A percentile compares a stretch with the other conserved stretches of the same genome.
Conservation (phyloP, 2,329 filamentous ascomycete genomes). For the Fusarium keratoplasticum region DNA sequence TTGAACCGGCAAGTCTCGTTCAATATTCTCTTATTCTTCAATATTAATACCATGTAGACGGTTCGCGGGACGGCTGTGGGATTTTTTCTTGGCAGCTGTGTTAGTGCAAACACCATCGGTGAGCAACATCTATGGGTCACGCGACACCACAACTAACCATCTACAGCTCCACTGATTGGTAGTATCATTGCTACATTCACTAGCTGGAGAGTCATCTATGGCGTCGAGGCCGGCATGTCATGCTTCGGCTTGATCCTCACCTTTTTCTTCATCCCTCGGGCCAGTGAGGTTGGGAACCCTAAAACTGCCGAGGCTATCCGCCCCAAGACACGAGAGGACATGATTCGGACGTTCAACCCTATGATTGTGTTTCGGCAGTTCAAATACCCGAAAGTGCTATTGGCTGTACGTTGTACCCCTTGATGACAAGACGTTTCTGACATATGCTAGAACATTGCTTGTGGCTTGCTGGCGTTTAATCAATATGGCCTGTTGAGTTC, state of each 20-base stretch:
- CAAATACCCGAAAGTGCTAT: conserved; percentile 35
- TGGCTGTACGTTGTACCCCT: conserved; percentile 24
- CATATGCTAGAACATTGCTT: conserved; percentile 35
- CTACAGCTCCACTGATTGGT: conserved; percentile 37
- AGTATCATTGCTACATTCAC: conserved; percentile 45
- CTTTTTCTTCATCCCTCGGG: conserved; percentile 40
- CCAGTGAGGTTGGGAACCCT: conserved; percentile 39
- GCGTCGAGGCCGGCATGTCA: conserved; percentile 42
- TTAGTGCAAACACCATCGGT: conserved; percentile 43
- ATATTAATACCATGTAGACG: conserved; percentile 18
- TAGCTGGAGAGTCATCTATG: conserved; percentile 45
- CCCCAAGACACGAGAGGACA: conserved; percentile 22
- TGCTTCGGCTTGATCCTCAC: conserved; percentile 39
- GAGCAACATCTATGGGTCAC: not conserved
- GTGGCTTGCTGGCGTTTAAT: conserved; percentile 41
- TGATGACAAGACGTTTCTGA: not conserved
- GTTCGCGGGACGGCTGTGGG: conserved; percentile 42
- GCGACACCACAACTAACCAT: not conserved
- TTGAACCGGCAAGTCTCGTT: conserved; percentile 37
- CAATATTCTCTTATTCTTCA: too few relatives aligned
- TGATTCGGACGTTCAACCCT: conserved; percentile 40
- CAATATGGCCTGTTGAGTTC: conserved; percentile 69
- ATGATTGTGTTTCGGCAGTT: conserved; percentile 44
- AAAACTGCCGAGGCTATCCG: conserved; percentile 22
- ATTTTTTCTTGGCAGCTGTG: conserved; percentile 42